A percentile compares a stretch with the other conserved stretches of the same genome.
phyloP scores from a whole-genome alignment of 257 asterid species.

The Cinchona pubescens region DNA sequence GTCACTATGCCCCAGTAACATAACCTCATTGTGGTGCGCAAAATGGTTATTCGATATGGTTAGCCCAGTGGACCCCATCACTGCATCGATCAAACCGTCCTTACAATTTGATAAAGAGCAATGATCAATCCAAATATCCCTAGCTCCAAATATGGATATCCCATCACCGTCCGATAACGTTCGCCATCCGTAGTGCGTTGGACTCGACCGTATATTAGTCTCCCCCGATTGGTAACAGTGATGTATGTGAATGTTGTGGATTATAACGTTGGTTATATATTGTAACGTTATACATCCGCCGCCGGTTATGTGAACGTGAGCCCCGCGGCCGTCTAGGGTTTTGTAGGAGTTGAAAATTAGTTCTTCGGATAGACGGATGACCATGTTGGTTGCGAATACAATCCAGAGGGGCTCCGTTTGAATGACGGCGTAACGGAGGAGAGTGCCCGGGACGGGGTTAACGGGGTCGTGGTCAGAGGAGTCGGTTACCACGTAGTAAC shows the following conservation, averaged over 20 bases:
- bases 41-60: conserved; percentile 63
- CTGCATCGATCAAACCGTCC: conserved; percentile 65
- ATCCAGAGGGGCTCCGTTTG: conserved; percentile 77
- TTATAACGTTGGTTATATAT: conserved; percentile 51
- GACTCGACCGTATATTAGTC: conserved; percentile 60
- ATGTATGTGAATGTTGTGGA: conserved; percentile 65
- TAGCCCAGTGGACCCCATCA: conserved; percentile 74
- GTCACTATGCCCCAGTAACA: conserved; percentile 71
- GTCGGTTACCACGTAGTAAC: conserved; percentile 63
- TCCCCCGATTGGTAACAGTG: conserved; percentile 61
- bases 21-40: conserved; percentile 69
- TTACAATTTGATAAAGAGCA: conserved; percentile 63
- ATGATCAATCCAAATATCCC: conserved; percentile 73
- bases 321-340: conserved; percentile 69
- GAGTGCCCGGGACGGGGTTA: conserved; percentile 61
- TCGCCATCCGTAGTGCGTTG: conserved; percentile 65
- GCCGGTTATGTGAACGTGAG: conserved; percentile 53
- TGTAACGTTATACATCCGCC: conserved; percentile 74
- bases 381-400: conserved; percentile 59
- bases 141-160: conserved; percentile 56
- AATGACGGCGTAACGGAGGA: conserved; percentile 60
- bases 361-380: conserved; percentile 56
- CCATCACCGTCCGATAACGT: conserved; percentile 69
- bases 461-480: conserved; percentile 64
- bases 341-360: conserved; percentile 70